These are phyloP conservation scores for Cyclotella kingstonii DNA, from an alignment of 108 stramenopile genomes.

Conservation along the genomic window DNA sequence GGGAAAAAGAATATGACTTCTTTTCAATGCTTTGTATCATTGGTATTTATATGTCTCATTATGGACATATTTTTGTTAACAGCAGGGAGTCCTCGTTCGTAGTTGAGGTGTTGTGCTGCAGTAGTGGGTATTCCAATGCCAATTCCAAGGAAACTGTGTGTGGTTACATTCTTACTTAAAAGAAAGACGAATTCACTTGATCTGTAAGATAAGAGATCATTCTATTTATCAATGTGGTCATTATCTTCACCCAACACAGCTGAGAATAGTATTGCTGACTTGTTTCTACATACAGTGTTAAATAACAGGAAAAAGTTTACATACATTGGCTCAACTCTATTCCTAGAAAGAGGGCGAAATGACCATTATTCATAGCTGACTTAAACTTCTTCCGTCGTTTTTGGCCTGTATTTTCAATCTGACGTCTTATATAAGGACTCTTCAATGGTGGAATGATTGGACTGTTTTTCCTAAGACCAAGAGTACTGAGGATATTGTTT, in stretches of 20 bases:
- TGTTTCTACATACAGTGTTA: too few relatives aligned
- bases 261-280: too few relatives aligned
- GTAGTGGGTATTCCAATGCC: too few relatives aligned
- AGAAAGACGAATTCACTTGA: too few relatives aligned
- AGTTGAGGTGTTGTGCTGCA: too few relatives aligned
- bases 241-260: too few relatives aligned
- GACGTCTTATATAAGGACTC: constrained; percentile 36
- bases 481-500: constrained; percentile 19
- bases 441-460: constrained; percentile 37
- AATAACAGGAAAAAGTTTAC: background rate
- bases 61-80: constrained; percentile 52
- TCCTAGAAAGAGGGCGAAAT: constrained; percentile 34
- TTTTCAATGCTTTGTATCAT: constrained; percentile 70
- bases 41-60: constrained; percentile 64
- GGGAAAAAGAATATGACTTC: constrained; percentile 74
- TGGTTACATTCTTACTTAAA: too few relatives aligned
- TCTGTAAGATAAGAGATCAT: too few relatives aligned
- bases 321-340: constrained; percentile 25
- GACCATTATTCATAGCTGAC: constrained; percentile 20
- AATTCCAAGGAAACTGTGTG: too few relatives aligned
- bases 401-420: constrained; percentile 12
- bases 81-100: constrained; percentile 3
- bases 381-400: constrained; percentile 26
- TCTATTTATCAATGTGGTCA: too few relatives aligned
- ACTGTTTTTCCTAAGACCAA: constrained; percentile 30